A percentile compares a stretch with the other conserved stretches of the same genome.
phyloP scores from a whole-genome alignment of 2,329 filamentous ascomycete genomes.

The Drechslerella coelobrocha region DNA sequence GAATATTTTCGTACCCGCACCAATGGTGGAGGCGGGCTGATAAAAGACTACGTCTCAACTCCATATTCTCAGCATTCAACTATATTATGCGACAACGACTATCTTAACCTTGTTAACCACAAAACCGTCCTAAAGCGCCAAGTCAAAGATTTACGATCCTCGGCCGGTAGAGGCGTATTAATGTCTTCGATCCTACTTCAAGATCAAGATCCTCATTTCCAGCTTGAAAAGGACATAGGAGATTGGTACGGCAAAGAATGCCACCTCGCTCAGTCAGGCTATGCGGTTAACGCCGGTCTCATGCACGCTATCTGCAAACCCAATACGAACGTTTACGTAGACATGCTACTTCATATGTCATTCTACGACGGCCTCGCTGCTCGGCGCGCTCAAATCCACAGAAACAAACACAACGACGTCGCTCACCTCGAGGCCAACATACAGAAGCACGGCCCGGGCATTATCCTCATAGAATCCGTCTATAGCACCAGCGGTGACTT shows the following conservation, averaged over 20 bases:
- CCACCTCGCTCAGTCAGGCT: constrained; percentile 1
- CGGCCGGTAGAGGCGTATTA: no score
- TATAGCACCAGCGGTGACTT: neutral
- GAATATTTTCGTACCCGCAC: neutral
- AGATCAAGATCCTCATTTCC: neutral
- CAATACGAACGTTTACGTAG: constrained; percentile 1
- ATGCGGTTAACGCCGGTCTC: neutral
- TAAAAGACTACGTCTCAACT: neutral
- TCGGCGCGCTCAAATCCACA: neutral
- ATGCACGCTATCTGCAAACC: neutral
- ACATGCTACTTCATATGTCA: neutral
- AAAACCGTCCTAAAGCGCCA: neutral
- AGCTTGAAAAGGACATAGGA: neutral
- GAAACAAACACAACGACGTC: neutral
- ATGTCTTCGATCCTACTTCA: no score
- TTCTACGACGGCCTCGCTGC: constrained; percentile 1
- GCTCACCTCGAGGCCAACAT: neutral
- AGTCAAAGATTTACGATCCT: neutral
- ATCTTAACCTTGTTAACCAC: neutral
- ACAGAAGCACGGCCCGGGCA: neutral
- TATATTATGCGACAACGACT: neutral
- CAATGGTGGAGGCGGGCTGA: neutral
- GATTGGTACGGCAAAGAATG: neutral
- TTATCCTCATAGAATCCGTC: neutral
- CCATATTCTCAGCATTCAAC: neutral